Evolutionary conservation across 768 basidiomycete genomes (phyloP).

Genomic region (Cystofilobasidium macerans): DNA sequence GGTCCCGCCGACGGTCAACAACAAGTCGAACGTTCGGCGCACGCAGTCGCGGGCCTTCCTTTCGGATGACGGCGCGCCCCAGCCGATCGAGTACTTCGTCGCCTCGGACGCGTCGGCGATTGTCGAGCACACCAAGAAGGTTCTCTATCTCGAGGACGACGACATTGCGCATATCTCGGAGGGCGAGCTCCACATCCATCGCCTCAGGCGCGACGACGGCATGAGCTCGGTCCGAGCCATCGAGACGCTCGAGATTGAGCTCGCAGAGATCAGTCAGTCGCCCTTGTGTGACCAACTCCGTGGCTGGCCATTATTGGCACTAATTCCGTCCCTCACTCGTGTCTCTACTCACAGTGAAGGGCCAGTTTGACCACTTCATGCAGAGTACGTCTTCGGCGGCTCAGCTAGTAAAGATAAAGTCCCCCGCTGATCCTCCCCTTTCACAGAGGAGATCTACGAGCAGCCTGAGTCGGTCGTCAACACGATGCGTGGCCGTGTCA

Average conservation of each 20-base stretch:
- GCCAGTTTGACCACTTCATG: slow-evolving; percentile 99
- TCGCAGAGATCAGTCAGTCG: slow-evolving; percentile 72
- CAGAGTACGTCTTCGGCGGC: slow-evolving; percentile 46
- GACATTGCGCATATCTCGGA: slow-evolving; percentile 96
- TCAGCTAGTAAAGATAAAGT: neutral
- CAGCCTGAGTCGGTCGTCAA: slow-evolving; percentile 99
- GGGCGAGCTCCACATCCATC: slow-evolving; percentile 97
- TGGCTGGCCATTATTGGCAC: no score
- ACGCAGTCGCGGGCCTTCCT: slow-evolving; percentile 97
- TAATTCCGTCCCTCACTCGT: neutral
- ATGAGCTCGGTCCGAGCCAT: slow-evolving; percentile 72
- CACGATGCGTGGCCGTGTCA: slow-evolving; percentile 99
- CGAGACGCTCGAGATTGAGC: slow-evolving; percentile 94
- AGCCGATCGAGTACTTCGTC: slow-evolving; percentile 98
- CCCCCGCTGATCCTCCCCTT: neutral
- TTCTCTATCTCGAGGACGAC: slow-evolving; percentile 96
- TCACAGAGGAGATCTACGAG: slow-evolving; percentile 74
- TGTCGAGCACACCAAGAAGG: slow-evolving; percentile 97
- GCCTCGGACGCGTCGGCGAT: slow-evolving; percentile 94
- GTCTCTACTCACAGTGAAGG: slow-evolving; percentile 54
- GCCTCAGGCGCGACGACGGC: slow-evolving; percentile 78
- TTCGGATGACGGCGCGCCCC: slow-evolving; percentile 94
- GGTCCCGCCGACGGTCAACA: neutral
- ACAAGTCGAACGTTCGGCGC: slow-evolving; percentile 57
- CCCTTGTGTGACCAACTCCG: no score